Evolutionary conservation across 306 rosid genomes (phyloP).

Genomic region (Dryas octopetala): DNA sequence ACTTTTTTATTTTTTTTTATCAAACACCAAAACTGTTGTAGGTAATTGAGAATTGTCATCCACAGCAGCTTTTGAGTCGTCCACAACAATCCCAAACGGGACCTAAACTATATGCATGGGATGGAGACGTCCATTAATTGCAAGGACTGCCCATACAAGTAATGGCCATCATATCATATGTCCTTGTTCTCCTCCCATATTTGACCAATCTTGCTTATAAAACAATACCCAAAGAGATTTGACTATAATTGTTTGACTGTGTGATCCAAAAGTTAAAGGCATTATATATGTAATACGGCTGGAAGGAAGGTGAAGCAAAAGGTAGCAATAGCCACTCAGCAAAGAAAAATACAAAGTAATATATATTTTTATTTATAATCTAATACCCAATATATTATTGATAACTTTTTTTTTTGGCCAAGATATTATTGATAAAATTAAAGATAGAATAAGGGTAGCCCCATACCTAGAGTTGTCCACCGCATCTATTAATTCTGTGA

Average conservation of each 20-base stretch:
- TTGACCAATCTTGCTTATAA: conserved; percentile 23
- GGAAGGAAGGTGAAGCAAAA: not conserved
- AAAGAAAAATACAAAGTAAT: conserved; percentile 10
- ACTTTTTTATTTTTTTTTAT: too few relatives aligned
- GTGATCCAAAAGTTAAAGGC: conserved; percentile 20
- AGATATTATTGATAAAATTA: not conserved
- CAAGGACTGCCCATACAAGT: not conserved
- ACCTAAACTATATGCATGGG: conserved; percentile 8
- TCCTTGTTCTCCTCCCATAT: conserved; percentile 15
- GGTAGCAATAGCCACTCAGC: not conserved
- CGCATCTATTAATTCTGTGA: not conserved
- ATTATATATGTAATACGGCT: not conserved
- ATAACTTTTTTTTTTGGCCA: not conserved
- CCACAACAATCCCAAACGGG: too few relatives aligned
- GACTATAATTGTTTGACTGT: conserved; percentile 33
- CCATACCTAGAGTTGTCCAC: conserved; percentile 1
- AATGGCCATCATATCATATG: conserved; percentile 1
- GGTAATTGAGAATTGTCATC: too few relatives aligned
- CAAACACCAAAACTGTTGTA: too few relatives aligned
- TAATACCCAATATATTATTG: not conserved
- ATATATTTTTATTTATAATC: too few relatives aligned
- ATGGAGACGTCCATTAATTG: not conserved
- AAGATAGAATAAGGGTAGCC: not conserved
- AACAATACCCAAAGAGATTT: conserved; percentile 17
- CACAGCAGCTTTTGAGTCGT: too few relatives aligned